Conservation (phyloP, 257 asterid genomes). For the Cordia subcordata region DNA sequence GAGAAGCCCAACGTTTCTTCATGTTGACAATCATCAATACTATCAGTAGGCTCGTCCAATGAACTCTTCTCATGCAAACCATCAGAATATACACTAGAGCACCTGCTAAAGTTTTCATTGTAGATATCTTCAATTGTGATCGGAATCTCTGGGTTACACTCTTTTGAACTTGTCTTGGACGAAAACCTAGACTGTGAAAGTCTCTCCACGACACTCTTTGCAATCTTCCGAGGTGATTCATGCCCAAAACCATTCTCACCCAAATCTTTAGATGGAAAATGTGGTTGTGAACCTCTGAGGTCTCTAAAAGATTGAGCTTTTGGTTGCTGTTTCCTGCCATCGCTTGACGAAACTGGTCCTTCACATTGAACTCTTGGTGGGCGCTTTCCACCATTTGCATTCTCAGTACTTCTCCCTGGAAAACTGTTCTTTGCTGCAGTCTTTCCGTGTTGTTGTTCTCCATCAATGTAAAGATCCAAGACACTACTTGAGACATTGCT, state of each 20-base stretch:
- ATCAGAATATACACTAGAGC: constrained; percentile 47
- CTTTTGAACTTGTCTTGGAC: constrained; percentile 47
- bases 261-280: constrained; percentile 42
- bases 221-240: constrained; percentile 79
- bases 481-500: constrained; percentile 77
- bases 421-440: constrained; percentile 27
- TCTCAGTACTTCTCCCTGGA: constrained; percentile 32
- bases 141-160: constrained; percentile 56
- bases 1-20: constrained; percentile 37
- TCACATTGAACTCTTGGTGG: constrained; percentile 49
- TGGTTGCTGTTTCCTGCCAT: constrained; percentile 63
- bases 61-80: constrained; percentile 30
- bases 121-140: constrained; percentile 88
- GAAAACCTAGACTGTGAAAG: constrained; percentile 68
- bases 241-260: constrained; percentile 46
- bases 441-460: constrained; percentile 69
- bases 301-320: constrained; percentile 77
- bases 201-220: constrained; percentile 86
- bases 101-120: constrained; percentile 41
- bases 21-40: constrained; percentile 33
- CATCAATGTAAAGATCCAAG: constrained; percentile 88
- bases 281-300: constrained; percentile 36
- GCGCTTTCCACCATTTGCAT: constrained; percentile 41
- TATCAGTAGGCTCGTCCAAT: constrained; percentile 34
- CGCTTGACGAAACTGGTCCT: constrained; percentile 42